A percentile compares a stretch with the other conserved stretches of the same genome.
Evolutionary conservation across 208 protist genomes (phyloP).

Genomic region (Jaenimonas drosophilae): DNA sequence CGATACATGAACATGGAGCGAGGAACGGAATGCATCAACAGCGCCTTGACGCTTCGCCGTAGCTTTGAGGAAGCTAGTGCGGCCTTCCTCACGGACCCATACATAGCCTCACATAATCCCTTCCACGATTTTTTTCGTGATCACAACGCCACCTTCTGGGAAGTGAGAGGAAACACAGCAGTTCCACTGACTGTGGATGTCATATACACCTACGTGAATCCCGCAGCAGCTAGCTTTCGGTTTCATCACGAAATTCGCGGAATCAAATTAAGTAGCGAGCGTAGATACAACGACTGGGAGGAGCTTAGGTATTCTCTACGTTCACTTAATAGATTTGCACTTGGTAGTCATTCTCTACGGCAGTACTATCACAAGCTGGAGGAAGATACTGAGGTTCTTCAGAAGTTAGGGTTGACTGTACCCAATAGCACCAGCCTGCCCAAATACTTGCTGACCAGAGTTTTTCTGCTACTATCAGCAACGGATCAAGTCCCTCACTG

Average conservation of each 20-base stretch:
- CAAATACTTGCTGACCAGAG: constrained; percentile 13
- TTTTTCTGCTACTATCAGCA: constrained; percentile 26
- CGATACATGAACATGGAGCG: constrained; percentile 3
- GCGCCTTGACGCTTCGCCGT: neutral
- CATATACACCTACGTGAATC: constrained; percentile 53
- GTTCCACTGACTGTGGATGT: constrained; percentile 32
- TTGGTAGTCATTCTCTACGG: constrained; percentile 12
- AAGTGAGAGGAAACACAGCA: constrained; percentile 11
- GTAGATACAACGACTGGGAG: constrained; percentile 31
- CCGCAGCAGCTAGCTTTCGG: constrained; percentile 17
- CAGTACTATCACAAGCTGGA: constrained; percentile 13
- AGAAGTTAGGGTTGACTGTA: neutral
- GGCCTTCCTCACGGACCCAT: constrained; percentile 20
- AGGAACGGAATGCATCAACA: neutral
- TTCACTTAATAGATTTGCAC: constrained; percentile 13
- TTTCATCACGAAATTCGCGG: constrained; percentile 11
- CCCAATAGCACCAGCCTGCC: neutral
- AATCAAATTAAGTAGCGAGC: constrained; percentile 1
- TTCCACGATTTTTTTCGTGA: constrained; percentile 27
- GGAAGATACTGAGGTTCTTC: neutral
- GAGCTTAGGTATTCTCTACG: constrained; percentile 49
- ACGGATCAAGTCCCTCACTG: constrained; percentile 26
- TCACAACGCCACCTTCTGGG: constrained; percentile 28
- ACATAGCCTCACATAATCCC: constrained; percentile 5
- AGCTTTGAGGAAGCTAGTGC: constrained; percentile 13